Base-by-base conservation (phyloP, 768 basidiomycete genomes). In the Pleurotus giganteus region DNA sequence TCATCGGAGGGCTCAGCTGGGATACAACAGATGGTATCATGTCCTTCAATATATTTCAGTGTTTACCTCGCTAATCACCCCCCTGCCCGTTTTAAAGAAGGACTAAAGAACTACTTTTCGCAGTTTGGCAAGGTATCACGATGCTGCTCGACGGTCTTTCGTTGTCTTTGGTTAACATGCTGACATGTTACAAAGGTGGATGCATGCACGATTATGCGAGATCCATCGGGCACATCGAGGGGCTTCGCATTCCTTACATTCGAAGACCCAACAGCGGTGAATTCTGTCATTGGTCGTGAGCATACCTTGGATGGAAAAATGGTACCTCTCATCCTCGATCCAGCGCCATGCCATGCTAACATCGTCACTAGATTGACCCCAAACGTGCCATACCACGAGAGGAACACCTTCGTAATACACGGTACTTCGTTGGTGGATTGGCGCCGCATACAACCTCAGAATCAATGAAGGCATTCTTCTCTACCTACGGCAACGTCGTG, bases 1-100 rank as follows among this genome's bases (percentile, higher is more conserved):
- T 93, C 76, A 85, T 93, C 69, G 91, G 91, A 63, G 91, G 91
- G 65, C 79, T 93, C 60, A 92, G 87, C 75, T 93, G 91, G 91
- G 89, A 91, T 67, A 93, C 91, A 66, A 89, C 86, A 74, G 91
- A 92, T 78, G 91, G 91, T 92, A 79, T 76, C 71, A 62, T 63
- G 61, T 65, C 67, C 62, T 67, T 66, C 62, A 58, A 61, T 60
- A 60, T 59, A 60, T 60, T 66, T 58, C 58, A 54, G 63, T 68
- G 63, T 65, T 50, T 54, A 34, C 27, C 61, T 64, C 65, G 66
- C 73, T 74, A 71, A 74, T 74, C 68, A 55, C 57, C 61, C 64
- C 55, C 54, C 61, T 64, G 63, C 47, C 56, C 58, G 55, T 47
- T 47, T 53, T 55, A 34, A 53, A 83, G 83, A 84, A 70, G 81